phyloP scores from a whole-genome alignment of 768 basidiomycete genomes.

The Amylocystis lapponica region DNA sequence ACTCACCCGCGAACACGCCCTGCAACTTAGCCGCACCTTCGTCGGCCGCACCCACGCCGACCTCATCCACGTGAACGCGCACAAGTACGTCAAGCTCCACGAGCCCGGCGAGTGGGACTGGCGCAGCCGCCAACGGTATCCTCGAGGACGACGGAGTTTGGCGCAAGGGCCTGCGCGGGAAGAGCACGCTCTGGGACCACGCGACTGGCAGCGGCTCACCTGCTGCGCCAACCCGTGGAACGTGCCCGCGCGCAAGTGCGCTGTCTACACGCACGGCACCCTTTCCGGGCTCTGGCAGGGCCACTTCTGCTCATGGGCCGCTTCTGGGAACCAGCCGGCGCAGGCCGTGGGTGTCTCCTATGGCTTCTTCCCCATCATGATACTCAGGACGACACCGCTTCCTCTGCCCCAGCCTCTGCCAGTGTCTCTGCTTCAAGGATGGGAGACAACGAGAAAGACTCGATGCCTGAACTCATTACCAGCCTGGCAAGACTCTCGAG shows the following conservation, averaged over 20 bases:
- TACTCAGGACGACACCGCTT: too few species aligned
- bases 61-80: constrained; percentile 47
- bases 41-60: constrained; percentile 51
- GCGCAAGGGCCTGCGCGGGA: constrained; percentile 17
- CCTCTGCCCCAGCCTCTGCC: too few species aligned
- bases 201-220: constrained; percentile 53
- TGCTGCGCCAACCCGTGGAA: constrained; percentile 37
- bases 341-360: too few species aligned
- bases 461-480: too few species aligned
- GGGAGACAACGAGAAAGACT: too few species aligned
- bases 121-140: constrained; percentile 14
- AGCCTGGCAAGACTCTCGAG: too few species aligned
- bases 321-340: too few species aligned
- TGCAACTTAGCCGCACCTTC: constrained; percentile 19
- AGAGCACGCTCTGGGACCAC: constrained; percentile 45
- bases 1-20: constrained; percentile 25
- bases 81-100: constrained; percentile 24
- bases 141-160: constrained; percentile 22
- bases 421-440: too few species aligned
- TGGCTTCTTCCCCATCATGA: too few species aligned
- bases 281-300: constrained; percentile 61
- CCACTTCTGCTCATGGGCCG: too few species aligned
- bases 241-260: constrained; percentile 14
- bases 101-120: constrained; percentile 21
- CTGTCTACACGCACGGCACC: constrained; percentile 43